Evolutionary conservation across 805 yeast genomes (phyloP).

Genomic region (Schwanniomyces yamadae): DNA sequence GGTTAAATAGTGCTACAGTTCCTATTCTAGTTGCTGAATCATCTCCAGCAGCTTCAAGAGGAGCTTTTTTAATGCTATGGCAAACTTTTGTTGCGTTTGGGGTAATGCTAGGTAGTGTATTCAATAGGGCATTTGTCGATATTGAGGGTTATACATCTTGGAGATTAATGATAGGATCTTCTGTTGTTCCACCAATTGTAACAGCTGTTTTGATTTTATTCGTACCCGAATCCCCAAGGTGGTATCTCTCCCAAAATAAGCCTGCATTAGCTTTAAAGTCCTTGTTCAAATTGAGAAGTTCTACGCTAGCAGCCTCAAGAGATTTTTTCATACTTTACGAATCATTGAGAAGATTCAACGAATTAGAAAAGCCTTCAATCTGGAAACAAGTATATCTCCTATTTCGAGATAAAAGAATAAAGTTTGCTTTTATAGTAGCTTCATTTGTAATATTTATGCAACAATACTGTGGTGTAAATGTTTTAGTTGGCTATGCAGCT

Average conservation of each 20-base stretch:
- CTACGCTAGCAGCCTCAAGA: conserved; percentile 10
- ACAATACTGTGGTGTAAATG: conserved; percentile 18
- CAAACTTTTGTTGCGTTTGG: conserved; percentile 17
- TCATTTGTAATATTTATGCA: conserved; percentile 14
- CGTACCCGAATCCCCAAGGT: conserved; percentile 26
- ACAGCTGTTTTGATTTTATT: conserved; percentile 13
- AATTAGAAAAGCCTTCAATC: conserved; percentile 1
- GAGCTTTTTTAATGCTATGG: conserved; percentile 11
- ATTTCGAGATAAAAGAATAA: conserved; percentile 8
- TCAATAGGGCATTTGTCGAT: conserved; percentile 10
- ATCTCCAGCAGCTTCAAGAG: conserved; percentile 13
- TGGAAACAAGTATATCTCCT: conserved; percentile 5
- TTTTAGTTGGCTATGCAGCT: conserved; percentile 10
- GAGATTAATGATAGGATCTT: conserved; percentile 17
- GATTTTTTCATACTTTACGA: conserved; percentile 11
- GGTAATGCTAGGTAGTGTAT: conserved; percentile 15
- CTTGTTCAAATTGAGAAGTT: conserved; percentile 8
- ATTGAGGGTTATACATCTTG: conserved; percentile 7
- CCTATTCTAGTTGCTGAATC: conserved; percentile 14
- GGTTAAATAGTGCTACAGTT: conserved; percentile 13
- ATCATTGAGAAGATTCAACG: conserved; percentile 7
- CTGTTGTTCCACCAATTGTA: conserved; percentile 10
- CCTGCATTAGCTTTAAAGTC: conserved; percentile 14
- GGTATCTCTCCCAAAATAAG: conserved; percentile 17
- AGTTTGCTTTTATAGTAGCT: conserved; percentile 11